Conservation (phyloP, 495 filamentous ascomycete species). For the Hyaloscypha finlandica region DNA sequence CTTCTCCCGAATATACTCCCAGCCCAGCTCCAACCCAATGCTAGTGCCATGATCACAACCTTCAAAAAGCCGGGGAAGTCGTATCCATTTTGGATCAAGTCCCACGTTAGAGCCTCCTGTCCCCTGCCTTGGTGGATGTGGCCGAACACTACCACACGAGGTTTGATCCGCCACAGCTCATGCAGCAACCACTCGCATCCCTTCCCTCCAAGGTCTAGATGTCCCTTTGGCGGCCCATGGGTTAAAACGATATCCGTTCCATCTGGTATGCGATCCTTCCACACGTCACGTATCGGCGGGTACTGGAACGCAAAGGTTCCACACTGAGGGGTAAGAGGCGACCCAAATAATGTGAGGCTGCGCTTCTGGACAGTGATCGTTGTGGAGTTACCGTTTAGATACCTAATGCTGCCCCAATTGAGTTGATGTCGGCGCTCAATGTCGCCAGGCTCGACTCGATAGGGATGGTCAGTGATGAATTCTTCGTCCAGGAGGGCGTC, state of each 20-base stretch:
- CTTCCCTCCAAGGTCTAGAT: slow-evolving; percentile 8
- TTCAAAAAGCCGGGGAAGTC: slow-evolving; percentile 3
- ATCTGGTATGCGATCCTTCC: slow-evolving; percentile 7
- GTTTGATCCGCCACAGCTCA: slow-evolving; percentile 8
- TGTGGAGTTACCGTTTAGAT: too few relatives aligned
- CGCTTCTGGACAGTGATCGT: too few relatives aligned
- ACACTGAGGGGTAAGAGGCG: too few relatives aligned
- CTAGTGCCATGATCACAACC: slow-evolving; percentile 9
- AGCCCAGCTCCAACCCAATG: slow-evolving; percentile 10
- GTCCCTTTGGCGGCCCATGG: slow-evolving; percentile 8
- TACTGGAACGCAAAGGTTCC: too few relatives aligned
- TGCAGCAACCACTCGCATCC: slow-evolving; percentile 7
- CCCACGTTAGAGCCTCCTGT: slow-evolving; percentile 9
- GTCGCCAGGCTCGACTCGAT: too few relatives aligned
- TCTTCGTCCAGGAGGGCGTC: too few relatives aligned
- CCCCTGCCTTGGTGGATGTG: slow-evolving; percentile 7
- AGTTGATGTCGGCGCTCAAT: too few relatives aligned
- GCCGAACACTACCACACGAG: slow-evolving; percentile 3
- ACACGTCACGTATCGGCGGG: slow-evolving; percentile 4
- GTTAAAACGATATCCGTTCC: slow-evolving; percentile 8
- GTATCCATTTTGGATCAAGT: slow-evolving; percentile 10
- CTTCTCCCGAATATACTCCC: slow-evolving; percentile 11
- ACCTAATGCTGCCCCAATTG: too few relatives aligned
- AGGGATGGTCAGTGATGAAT: too few relatives aligned
- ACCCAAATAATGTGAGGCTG: too few relatives aligned